Percentiles rank a stretch among this genome's conserved stretches.
phyloP scores from a whole-genome alignment of 306 rosid species.

The Pyrus bretschneideri region DNA sequence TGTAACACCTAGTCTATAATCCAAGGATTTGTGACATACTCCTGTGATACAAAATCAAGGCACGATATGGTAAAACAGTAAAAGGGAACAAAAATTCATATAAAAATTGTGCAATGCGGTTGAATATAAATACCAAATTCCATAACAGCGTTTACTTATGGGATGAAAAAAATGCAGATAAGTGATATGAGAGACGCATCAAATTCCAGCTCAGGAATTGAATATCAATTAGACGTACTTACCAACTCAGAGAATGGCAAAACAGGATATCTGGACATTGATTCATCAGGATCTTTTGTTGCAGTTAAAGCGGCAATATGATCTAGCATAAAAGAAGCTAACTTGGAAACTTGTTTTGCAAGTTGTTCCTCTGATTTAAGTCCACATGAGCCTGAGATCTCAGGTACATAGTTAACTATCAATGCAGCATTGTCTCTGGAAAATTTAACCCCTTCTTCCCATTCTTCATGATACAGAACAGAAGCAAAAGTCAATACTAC shows the following conservation, averaged over 20 bases:
- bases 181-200: background rate
- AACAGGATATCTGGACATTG: slow-evolving; percentile 37
- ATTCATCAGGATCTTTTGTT: slow-evolving; percentile 25
- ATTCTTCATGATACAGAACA: slow-evolving; percentile 66
- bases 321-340: slow-evolving; percentile 52
- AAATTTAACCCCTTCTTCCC: slow-evolving; percentile 63
- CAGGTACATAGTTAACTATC: slow-evolving; percentile 51
- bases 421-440: slow-evolving; percentile 44
- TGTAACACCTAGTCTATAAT: background rate
- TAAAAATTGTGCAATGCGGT: background rate
- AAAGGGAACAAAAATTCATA: background rate
- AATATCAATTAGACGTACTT: slow-evolving; percentile 22
- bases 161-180: background rate
- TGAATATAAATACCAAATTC: background rate
- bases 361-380: slow-evolving; percentile 54
- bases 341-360: slow-evolving; percentile 45
- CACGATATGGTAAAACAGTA: background rate
- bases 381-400: slow-evolving; percentile 41
- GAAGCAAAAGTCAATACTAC: slow-evolving; percentile 67
- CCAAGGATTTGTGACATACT: background rate
- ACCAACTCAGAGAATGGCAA: slow-evolving; percentile 41
- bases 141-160: background rate
- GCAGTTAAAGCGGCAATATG: slow-evolving; percentile 33
- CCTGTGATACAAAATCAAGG: background rate
- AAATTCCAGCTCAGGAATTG: background rate